phyloP scores from a whole-genome alignment of 2,329 filamentous ascomycete species.

The Lasiodiplodia sp. region DNA sequence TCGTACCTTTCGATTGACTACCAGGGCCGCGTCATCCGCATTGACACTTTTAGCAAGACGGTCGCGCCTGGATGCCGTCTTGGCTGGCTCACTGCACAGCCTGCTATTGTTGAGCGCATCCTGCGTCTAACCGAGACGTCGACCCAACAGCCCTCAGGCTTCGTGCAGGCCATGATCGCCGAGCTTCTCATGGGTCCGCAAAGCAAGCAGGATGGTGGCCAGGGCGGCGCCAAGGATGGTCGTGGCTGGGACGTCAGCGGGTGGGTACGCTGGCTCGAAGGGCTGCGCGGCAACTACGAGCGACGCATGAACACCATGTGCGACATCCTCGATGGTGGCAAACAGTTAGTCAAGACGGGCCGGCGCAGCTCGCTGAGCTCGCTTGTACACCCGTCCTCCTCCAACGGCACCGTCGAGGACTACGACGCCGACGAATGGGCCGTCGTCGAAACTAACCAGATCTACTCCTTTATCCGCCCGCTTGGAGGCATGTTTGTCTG shows the following conservation, averaged over 20 bases:
- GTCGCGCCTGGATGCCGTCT: slow-evolving; percentile 88
- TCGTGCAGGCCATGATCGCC: slow-evolving; percentile 83
- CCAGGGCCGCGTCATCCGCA: slow-evolving; percentile 84
- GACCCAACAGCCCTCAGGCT: slow-evolving; percentile 87
- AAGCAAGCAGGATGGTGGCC: slow-evolving; percentile 56
- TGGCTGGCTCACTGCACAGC: slow-evolving; percentile 89
- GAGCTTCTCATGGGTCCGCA: slow-evolving; percentile 78
- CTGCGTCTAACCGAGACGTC: slow-evolving; percentile 76
- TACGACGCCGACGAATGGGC: slow-evolving; percentile 67
- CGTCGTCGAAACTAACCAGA: slow-evolving; percentile 74
- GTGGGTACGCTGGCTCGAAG: slow-evolving; percentile 91
- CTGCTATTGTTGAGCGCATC: slow-evolving; percentile 76
- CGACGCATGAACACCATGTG: slow-evolving; percentile 84
- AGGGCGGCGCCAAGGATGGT: slow-evolving; percentile 57
- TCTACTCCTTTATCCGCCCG: slow-evolving; percentile 81
- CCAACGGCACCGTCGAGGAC: slow-evolving; percentile 30
- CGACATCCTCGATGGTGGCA: slow-evolving; percentile 71
- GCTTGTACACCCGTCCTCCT: slow-evolving; percentile 39
- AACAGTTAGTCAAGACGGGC: slow-evolving; percentile 70
- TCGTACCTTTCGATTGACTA: slow-evolving; percentile 83
- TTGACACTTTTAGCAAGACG: slow-evolving; percentile 95
- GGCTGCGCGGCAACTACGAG: slow-evolving; percentile 84
- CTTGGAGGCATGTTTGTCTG: slow-evolving; percentile 93
- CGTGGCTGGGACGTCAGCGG: slow-evolving; percentile 80
- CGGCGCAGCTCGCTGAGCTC: slow-evolving; percentile 44